Percentiles rank a stretch among this genome's conserved stretches.
Conservation (phyloP, 2,329 filamentous ascomycete species). For the Knoxdaviesia capensis region DNA sequence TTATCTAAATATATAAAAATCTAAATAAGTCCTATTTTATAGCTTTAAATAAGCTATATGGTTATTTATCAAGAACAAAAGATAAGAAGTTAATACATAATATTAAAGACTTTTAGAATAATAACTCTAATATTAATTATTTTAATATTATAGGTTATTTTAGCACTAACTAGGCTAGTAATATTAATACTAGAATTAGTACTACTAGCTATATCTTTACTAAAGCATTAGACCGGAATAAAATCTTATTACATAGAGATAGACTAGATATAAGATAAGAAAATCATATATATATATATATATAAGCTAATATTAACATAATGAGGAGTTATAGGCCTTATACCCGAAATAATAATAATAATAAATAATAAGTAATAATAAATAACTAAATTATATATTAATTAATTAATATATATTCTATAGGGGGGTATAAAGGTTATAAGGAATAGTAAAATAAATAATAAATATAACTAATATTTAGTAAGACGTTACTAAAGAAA, state of each 20-base stretch:
- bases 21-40: neutral
- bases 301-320: no score
- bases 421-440: no score
- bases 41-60: neutral
- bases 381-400: no score
- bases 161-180: neutral
- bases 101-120: neutral
- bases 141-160: neutral
- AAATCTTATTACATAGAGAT: no score
- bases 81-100: neutral
- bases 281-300: no score
- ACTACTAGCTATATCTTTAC: neutral
- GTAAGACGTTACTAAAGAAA: neutral
- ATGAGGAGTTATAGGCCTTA: no score
- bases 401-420: no score
- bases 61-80: neutral
- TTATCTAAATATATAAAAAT: neutral
- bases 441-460: neutral
- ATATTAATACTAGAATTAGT: neutral
- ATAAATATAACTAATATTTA: neutral
- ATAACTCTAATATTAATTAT: neutral
- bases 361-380: no score
- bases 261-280: no score
- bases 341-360: no score
- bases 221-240: no score